Percentiles rank a stretch among this genome's conserved stretches.
Evolutionary conservation across 2,329 filamentous ascomycete genomes (phyloP).

Genomic region (Colletotrichum brevisporum): DNA sequence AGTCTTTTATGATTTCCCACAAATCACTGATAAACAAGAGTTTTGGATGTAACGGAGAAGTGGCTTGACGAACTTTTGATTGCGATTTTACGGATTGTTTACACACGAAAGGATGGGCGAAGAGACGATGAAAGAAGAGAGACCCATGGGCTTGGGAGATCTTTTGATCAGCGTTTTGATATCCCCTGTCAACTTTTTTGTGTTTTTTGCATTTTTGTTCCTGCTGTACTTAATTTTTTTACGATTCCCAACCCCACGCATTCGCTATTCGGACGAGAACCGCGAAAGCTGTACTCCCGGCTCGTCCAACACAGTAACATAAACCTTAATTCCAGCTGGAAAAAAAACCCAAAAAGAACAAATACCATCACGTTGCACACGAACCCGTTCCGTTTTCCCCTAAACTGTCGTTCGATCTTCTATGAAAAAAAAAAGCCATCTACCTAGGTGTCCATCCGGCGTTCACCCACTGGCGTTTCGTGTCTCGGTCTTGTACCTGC

Average conservation of each 20-base stretch:
- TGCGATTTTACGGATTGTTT: conserved; percentile 7
- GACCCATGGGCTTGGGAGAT: conserved; percentile 29
- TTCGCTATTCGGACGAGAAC: background rate
- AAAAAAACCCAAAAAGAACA: conserved; percentile 22
- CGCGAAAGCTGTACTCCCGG: conserved; percentile 14
- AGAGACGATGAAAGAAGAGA: conserved; percentile 28
- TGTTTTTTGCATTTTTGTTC: background rate
- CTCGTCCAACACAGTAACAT: conserved; percentile 26
- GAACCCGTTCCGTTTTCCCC: background rate
- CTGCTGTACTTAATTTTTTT: background rate
- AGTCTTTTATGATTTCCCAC: conserved; percentile 37
- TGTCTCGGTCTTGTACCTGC: background rate
- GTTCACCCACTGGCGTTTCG: background rate
- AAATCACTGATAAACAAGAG: conserved; percentile 7
- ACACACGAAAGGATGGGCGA: background rate
- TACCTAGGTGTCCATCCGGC: too few species aligned
- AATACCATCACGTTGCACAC: conserved; percentile 38
- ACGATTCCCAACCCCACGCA: conserved; percentile 10
- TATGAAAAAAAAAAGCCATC: too few species aligned
- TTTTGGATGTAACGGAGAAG: conserved; percentile 27
- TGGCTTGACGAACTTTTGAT: conserved; percentile 32
- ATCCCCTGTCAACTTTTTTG: conserved; percentile 17
- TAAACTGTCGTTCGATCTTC: background rate
- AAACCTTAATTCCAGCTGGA: conserved; percentile 36
- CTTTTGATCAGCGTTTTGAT: conserved; percentile 35